Evolutionary conservation across 2,329 filamentous ascomycete genomes (phyloP), one percentile per base, ranked within the genome.

Genomic region (Penicillium expansum): DNA sequence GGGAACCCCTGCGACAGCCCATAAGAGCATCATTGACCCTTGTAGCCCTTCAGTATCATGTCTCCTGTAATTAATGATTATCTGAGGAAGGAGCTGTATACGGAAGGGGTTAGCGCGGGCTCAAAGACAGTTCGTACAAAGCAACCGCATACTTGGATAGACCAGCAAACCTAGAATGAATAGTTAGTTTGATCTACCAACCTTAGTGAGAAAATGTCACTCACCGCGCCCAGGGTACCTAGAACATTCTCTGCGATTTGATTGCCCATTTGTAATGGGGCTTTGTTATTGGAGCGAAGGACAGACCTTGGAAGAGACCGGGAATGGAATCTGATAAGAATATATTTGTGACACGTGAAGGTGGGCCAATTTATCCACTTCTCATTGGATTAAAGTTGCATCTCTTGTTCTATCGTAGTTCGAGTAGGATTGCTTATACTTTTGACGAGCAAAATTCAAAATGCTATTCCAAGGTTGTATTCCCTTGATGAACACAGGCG

Each of bases 1-100:
- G 0, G 86, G 86, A 0, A 89, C 83, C 0, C 87, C 87, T 1
- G 87, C 87, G 0, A 85, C 84, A 81, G 67, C 66, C 67, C 87
- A 90, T 2, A 89, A 77, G 69, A 90, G 81, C 86, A 90, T 89
- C 86, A 90, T 89, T 0, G 84, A 83, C 0, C 83, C 80, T 48
- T 89, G 86, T 0, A 90, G 77, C 0, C 86, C 87, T 0, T 78
- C 82, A 1, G 86, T 86, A 75, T 88, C 80, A 68, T 89, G 86
- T 1, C 86, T 78, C 5, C 82, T 80, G 64, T 86, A 85, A 65
- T 90, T 90, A 65, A 88, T 82, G 33, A 86, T 70, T 48, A 90
- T 88, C 68, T 90, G 87, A 0, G 87, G 87, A 27, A 90, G 81
- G 27, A 90, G 77, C 80, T 89, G 67, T n/a, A 61, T 42, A 24